Conservation (phyloP, 1,284 basidiomycete genomes). For the Takashimella koratensis region DNA sequence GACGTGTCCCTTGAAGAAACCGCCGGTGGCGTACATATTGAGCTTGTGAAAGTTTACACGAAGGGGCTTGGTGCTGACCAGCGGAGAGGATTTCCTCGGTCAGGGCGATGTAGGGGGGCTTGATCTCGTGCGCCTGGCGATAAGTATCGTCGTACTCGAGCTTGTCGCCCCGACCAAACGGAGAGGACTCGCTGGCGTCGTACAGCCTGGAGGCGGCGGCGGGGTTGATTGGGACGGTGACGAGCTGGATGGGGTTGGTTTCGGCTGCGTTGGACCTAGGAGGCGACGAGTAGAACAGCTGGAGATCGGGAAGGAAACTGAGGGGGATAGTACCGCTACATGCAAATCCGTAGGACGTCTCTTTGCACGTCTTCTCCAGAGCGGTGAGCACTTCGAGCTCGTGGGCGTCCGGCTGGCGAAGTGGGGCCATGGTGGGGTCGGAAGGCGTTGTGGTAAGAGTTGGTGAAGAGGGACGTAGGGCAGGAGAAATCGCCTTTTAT, state of each 20-base stretch:
- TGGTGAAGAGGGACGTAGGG: too few relatives aligned
- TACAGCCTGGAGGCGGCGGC: not conserved
- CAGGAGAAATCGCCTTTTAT: too few relatives aligned
- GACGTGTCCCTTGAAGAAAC: conserved; percentile 21
- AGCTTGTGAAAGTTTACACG: conserved; percentile 13
- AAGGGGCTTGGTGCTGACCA: conserved; percentile 1
- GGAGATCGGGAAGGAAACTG: not conserved
- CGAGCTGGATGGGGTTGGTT: not conserved
- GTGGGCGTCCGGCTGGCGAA: too few relatives aligned
- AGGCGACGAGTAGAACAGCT: not conserved
- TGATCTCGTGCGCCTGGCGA: conserved; percentile 15
- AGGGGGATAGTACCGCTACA: not conserved
- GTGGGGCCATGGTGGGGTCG: too few relatives aligned
- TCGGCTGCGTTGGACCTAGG: not conserved
- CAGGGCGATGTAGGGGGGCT: conserved; percentile 17
- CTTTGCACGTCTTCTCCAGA: too few relatives aligned
- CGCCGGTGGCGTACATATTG: conserved; percentile 15
- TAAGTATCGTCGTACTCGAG: conserved; percentile 12
- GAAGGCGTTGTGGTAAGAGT: too few relatives aligned
- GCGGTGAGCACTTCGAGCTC: too few relatives aligned
- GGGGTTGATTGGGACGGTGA: not conserved
- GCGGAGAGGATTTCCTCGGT: not conserved
- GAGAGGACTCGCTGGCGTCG: conserved; percentile 8
- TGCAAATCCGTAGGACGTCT: not conserved
- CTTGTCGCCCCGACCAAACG: conserved; percentile 9